Conservation (phyloP, 306 rosid species). For the Trifolium subterraneum region DNA sequence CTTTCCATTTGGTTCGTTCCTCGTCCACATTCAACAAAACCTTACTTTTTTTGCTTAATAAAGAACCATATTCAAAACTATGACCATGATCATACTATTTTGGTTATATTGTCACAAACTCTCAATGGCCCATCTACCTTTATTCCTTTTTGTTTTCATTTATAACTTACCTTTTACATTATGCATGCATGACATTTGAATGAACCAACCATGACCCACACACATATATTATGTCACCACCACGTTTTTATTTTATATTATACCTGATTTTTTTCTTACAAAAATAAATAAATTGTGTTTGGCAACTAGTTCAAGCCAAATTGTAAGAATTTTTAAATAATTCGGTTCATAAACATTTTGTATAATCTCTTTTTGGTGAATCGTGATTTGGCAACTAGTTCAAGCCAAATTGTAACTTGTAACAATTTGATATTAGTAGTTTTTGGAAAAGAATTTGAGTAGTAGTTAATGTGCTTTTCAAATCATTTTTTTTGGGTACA, state of each 20-base stretch:
- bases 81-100: slow-evolving; percentile 25
- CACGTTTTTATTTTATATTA: neutral
- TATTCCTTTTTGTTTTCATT: slow-evolving; percentile 44
- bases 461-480: too few species aligned
- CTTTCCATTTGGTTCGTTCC: slow-evolving; percentile 23
- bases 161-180: slow-evolving; percentile 20
- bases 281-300: too few species aligned
- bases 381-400: too few species aligned
- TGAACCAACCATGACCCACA: slow-evolving; percentile 26
- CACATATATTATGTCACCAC: neutral
- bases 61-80: slow-evolving; percentile 26
- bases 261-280: neutral
- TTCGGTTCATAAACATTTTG: neutral
- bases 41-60: neutral
- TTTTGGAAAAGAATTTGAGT: too few species aligned
- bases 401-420: too few species aligned
- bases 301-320: too few species aligned
- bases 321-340: neutral
- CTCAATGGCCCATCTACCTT: slow-evolving; percentile 39
- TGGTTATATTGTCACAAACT: slow-evolving; percentile 24
- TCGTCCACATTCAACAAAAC: slow-evolving; percentile 43
- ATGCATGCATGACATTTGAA: slow-evolving; percentile 40
- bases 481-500: too few species aligned
- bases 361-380: too few species aligned
- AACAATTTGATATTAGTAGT: too few species aligned